These are phyloP conservation scores for Geranium brycei DNA, from an alignment of 345 rosid species.

Conservation along the genomic window DNA sequence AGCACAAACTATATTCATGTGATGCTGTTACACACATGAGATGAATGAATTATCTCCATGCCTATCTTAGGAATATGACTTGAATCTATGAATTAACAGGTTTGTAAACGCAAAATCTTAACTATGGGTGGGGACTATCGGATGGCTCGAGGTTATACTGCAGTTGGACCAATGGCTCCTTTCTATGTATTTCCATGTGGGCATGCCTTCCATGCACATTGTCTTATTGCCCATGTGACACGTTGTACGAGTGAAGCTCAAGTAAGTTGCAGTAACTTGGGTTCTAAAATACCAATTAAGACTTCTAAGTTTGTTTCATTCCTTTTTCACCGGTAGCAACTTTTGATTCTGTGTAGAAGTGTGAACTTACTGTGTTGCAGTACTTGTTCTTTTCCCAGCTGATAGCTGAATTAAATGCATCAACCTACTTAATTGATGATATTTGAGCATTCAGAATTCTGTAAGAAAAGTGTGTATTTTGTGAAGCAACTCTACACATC, in stretches of 20 bases:
- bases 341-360: not conserved
- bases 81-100: conserved; percentile 28
- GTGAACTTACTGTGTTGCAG: not conserved
- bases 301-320: not conserved
- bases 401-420: not conserved
- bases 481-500: too few relatives aligned
- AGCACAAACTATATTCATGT: not conserved
- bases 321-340: not conserved
- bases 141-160: conserved; percentile 53
- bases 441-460: not conserved
- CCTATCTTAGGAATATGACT: conserved; percentile 1
- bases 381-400: not conserved
- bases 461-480: not conserved
- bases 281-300: not conserved
- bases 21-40: not conserved
- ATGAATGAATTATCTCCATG: conserved; percentile 4
- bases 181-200: conserved; percentile 96
- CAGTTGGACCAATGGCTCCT: conserved; percentile 85
- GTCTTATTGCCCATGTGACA: conserved; percentile 74
- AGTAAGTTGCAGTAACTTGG: conserved; percentile 22
- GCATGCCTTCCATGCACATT: conserved; percentile 80
- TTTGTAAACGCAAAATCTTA: conserved; percentile 73
- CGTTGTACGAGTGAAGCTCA: conserved; percentile 42
- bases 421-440: not conserved
- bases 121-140: conserved; percentile 49